These are phyloP conservation scores for Trametopsis cervina DNA, from an alignment of 768 basidiomycete genomes.

Conservation along the genomic window DNA sequence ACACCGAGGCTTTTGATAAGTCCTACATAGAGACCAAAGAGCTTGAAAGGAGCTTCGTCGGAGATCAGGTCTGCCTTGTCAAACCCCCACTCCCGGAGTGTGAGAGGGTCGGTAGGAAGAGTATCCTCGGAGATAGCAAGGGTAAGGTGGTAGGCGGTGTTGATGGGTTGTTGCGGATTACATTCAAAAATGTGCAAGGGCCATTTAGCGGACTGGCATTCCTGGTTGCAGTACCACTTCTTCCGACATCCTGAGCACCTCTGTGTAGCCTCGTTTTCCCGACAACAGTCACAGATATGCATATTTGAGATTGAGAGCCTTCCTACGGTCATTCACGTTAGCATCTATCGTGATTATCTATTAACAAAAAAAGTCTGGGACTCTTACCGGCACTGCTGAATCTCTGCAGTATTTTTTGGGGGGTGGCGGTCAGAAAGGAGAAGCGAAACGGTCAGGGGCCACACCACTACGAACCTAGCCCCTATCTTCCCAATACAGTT, in stretches of 20 bases:
- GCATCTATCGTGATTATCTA: too few relatives aligned
- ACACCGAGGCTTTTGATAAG: conserved; percentile 19
- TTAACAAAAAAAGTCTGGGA: too few relatives aligned
- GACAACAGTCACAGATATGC: not conserved
- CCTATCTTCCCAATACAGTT: too few relatives aligned
- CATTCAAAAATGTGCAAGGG: conserved; percentile 28
- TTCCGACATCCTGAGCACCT: conserved; percentile 4
- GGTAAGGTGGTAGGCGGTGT: conserved; percentile 27
- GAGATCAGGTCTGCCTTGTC: conserved; percentile 12
- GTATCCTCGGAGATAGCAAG: conserved; percentile 20
- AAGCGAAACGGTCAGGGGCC: too few relatives aligned
- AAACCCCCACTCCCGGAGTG: conserved; percentile 32
- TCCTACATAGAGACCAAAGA: conserved; percentile 28
- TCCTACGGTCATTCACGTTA: too few relatives aligned
- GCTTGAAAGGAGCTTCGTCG: conserved; percentile 10
- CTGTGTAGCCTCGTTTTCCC: not conserved
- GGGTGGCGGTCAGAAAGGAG: too few relatives aligned
- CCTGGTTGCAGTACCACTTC: conserved; percentile 27
- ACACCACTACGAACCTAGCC: too few relatives aligned
- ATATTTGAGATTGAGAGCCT: too few relatives aligned
- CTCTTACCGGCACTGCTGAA: too few relatives aligned
- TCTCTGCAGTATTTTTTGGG: too few relatives aligned
- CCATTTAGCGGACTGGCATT: conserved; percentile 28
- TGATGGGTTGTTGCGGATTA: conserved; percentile 19
- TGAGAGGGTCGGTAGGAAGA: conserved; percentile 27